A percentile compares a stretch with the other conserved stretches of the same genome.
Evolutionary conservation across 2,329 filamentous ascomycete genomes (phyloP).

Genomic region (Endoconidiophora laricicola): DNA sequence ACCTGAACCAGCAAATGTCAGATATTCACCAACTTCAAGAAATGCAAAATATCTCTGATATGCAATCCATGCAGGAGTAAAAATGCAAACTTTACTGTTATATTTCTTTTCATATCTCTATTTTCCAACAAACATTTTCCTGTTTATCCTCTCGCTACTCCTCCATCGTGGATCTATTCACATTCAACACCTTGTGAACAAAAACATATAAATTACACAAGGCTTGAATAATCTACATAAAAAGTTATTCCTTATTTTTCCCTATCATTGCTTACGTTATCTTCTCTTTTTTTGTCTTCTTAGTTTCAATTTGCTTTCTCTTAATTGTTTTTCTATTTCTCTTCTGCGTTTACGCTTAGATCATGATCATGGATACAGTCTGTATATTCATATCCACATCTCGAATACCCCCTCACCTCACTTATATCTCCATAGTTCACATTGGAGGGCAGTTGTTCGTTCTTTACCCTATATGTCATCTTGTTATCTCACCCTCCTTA

Average conservation of each 20-base stretch:
- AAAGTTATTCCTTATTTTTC: conserved; percentile 3
- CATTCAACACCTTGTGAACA: too few relatives aligned
- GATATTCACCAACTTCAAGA: conserved; percentile 10
- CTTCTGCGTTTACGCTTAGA: neutral
- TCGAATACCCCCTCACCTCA: neutral
- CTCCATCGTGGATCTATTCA: neutral
- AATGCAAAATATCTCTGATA: conserved; percentile 10
- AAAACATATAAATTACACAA: neutral
- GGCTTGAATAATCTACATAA: neutral
- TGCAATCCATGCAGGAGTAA: conserved; percentile 13
- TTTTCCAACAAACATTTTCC: too few relatives aligned
- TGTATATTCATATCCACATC: neutral
- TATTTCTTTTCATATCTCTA: too few relatives aligned
- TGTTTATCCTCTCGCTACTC: too few relatives aligned
- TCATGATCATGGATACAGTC: neutral
- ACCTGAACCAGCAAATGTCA: conserved; percentile 8
- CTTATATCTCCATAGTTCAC: neutral
- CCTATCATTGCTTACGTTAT: neutral
- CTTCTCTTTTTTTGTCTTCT: conserved; percentile 2
- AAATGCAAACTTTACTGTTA: too few relatives aligned
- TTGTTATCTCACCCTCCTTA: too few relatives aligned
- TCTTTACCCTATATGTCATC: too few relatives aligned
- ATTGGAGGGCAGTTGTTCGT: too few relatives aligned
- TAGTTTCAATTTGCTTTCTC: conserved; percentile 3
- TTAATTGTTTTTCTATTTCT: neutral